Base-by-base conservation (phyloP, 768 basidiomycete species). In the Russula olivacea region DNA sequence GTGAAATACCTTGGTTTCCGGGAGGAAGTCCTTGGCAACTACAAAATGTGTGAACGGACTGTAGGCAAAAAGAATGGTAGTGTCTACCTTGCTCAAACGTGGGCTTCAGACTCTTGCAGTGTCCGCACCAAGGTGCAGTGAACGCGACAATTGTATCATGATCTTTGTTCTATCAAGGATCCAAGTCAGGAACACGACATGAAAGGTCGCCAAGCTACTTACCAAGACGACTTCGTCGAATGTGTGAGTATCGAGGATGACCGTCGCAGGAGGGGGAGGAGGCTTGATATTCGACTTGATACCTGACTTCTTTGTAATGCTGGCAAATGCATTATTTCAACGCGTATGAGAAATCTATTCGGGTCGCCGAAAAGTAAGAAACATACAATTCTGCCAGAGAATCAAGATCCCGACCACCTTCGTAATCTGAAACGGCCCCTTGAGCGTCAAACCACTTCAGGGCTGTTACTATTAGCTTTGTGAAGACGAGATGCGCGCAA, bases 21-120 rank as follows among this genome's bases (percentile, higher is more conserved):
- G 71, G 64, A 84, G 80, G 80, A 97, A 98, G 61, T 84, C 83
- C 55, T 76, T 74, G 36, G 93, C 93, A 48, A 94, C 88, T 89
- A 59, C 10, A 45, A 12, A 41, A 60, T 34, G n/a, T 40, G 32
- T 47, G 36, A 61, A 25, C 14, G n/a, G 41, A 15, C 19, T 32
- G 0, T 54, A 34, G n/a, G 50, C 28, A 54, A 11, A 41, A 17
- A 14, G 25, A 28, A 49, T 11, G n/a, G 15, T 23, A 21, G 45
- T 47, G 21, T 30, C 9, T 48, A 87, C 87, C 86, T 73, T 89
- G 81, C 73, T 95, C 93, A 71, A 89, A 94, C 36, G 80, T 79
- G 21, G 94, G 93, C 74, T 95, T 95, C 74, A 97, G 73, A 67
- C 64, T 81, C 78, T 98, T 98, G 83, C 96, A 98, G 79, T 98